Evolutionary conservation across 257 asterid species (phyloP).

Genomic region (Ligustrum vulgare): DNA sequence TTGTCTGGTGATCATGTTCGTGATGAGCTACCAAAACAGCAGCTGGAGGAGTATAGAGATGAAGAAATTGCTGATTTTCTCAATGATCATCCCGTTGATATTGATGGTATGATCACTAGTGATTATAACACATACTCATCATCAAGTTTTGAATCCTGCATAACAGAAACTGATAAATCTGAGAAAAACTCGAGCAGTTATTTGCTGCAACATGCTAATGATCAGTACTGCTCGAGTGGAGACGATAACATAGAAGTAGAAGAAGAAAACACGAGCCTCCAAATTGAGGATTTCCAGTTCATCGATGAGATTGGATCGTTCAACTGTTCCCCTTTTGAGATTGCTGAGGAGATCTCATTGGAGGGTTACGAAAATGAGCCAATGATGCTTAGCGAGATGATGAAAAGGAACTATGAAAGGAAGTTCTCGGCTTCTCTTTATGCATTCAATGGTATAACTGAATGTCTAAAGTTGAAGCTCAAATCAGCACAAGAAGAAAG

Average conservation of each 20-base stretch:
- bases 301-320: constrained; percentile 55
- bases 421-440: constrained; percentile 71
- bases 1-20: neutral
- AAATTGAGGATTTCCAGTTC: constrained; percentile 56
- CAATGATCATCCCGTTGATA: constrained; percentile 43
- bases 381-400: constrained; percentile 48
- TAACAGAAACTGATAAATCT: neutral
- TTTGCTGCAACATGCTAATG: neutral
- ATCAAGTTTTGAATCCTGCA: constrained; percentile 21
- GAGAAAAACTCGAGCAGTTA: neutral
- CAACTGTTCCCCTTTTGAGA: constrained; percentile 55
- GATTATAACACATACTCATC: constrained; percentile 17
- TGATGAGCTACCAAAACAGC: constrained; percentile 17
- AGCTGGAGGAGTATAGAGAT: constrained; percentile 12
- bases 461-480: constrained; percentile 62
- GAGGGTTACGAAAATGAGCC: constrained; percentile 37
- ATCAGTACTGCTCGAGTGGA: constrained; percentile 25
- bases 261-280: constrained; percentile 21
- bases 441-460: constrained; percentile 70
- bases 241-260: constrained; percentile 2
- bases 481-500: constrained; percentile 36
- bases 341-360: constrained; percentile 54
- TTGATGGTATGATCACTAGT: constrained; percentile 22
- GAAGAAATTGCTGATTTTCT: constrained; percentile 54
- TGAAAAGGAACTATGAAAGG: constrained; percentile 75